Evolutionary conservation across 371 early-diverging fungal genomes (phyloP).

Genomic region (Apophysomyces variabilis): DNA sequence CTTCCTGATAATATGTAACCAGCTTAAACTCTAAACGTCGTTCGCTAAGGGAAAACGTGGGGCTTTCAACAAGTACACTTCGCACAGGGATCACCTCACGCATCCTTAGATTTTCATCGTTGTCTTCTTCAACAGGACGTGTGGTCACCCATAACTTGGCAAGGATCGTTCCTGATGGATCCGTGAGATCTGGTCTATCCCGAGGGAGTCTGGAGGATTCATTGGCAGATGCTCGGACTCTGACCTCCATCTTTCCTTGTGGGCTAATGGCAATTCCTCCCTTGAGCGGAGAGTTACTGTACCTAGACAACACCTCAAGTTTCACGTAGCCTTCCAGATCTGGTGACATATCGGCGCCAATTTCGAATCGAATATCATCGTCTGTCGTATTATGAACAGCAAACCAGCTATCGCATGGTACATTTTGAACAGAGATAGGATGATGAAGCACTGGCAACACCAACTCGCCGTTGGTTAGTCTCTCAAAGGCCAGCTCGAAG

Average conservation of each 20-base stretch:
- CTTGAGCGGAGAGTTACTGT: slow-evolving; percentile 81
- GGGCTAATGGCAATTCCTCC: slow-evolving; percentile 75
- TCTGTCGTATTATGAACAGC: slow-evolving; percentile 75
- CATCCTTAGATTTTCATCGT: slow-evolving; percentile 30
- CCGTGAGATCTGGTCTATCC: slow-evolving; percentile 57
- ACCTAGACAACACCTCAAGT: slow-evolving; percentile 79
- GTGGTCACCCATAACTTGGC: slow-evolving; percentile 69
- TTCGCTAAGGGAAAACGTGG: slow-evolving; percentile 69
- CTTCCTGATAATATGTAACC: slow-evolving; percentile 50
- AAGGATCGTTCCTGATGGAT: slow-evolving; percentile 63
- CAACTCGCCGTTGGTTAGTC: slow-evolving; percentile 68
- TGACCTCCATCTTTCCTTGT: slow-evolving; percentile 74
- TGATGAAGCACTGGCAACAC: slow-evolving; percentile 75
- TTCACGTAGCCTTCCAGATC: slow-evolving; percentile 66
- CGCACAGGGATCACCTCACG: slow-evolving; percentile 73
- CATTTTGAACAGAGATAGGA: slow-evolving; percentile 60
- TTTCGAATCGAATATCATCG: slow-evolving; percentile 81
- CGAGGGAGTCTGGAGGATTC: slow-evolving; percentile 64
- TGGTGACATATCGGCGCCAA: slow-evolving; percentile 65
- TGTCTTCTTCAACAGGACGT: slow-evolving; percentile 37
- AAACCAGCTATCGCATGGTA: slow-evolving; percentile 86
- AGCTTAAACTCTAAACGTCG: slow-evolving; percentile 66
- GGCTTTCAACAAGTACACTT: slow-evolving; percentile 67
- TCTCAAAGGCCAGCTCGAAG: slow-evolving; percentile 80
- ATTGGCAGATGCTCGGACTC: slow-evolving; percentile 72